Evolutionary conservation across 257 asterid genomes (phyloP), one percentile per base, ranked within the genome.

Genomic region (Scutellaria barbata): DNA sequence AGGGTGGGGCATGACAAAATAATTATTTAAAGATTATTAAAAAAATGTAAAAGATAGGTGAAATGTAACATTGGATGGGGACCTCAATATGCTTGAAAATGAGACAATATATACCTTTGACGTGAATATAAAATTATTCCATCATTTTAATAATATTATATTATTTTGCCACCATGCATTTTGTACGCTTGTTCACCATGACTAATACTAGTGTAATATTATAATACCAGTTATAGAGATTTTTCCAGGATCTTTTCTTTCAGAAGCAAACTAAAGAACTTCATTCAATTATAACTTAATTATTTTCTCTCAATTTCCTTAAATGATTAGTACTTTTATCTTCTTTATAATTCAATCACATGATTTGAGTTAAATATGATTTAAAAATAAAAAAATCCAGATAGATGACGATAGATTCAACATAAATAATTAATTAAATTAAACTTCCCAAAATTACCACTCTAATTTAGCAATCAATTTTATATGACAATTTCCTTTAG

Each of bases 51-150:
- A 73, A 66, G 62, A 77, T 58, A 71, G 83, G 76, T 73, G 67
- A 75, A 70, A 79, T 69, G 80, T 75, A 60, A 62, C 76, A 56
- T 74, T 54, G 37, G 16, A 70, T 10, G 79, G 81, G 73, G 69
- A 37, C 81, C 77, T 35, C 73, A 79, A 40, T 42, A 68, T 78
- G 74, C 79, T 57, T 61, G 80, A 78, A 75, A 78, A 75, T 74
- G 78, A 66, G 70, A 75, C 68, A 61, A 62, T 74, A 33, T 37
- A 47, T 73, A 66, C 67, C 75, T 72, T 81, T 75, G 81, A 75
- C 81, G 67, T 62, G 59, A 61, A 54, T 71, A 74, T 40, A 64
- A 6, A 57, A 63, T 58, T 8, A 13, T 56, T 25, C 50, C 47
- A 47, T 66, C 54, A 18, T 65, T 41, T 37, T 30, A 58, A 42